These are phyloP conservation scores for Termitomyces sp. DNA, from an alignment of 768 basidiomycete species.

Conservation along the genomic window DNA sequence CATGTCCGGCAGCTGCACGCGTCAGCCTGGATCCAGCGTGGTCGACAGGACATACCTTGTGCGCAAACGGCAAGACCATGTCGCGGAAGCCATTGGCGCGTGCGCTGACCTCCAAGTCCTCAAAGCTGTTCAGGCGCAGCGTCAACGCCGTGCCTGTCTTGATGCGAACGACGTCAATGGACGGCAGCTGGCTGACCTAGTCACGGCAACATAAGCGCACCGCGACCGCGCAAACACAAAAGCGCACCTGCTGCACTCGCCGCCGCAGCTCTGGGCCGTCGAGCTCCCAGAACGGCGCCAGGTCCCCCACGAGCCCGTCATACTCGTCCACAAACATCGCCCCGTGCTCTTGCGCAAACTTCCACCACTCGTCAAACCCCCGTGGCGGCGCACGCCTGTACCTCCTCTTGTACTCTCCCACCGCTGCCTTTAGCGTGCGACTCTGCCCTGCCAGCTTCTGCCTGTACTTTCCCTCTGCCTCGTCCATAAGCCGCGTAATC, in stretches of 20 bases:
- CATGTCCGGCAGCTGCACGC: slow-evolving; percentile 79
- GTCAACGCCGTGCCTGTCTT: slow-evolving; percentile 54
- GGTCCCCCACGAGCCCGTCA: slow-evolving; percentile 69
- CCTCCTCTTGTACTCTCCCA: slow-evolving; percentile 72
- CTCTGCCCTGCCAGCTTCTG: slow-evolving; percentile 69
- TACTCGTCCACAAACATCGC: slow-evolving; percentile 90
- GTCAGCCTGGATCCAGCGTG: not conserved
- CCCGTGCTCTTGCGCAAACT: slow-evolving; percentile 64
- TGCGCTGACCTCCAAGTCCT: slow-evolving; percentile 66
- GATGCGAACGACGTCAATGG: slow-evolving; percentile 83
- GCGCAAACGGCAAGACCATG: slow-evolving; percentile 69
- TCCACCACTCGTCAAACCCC: slow-evolving; percentile 91
- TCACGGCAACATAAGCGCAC: not conserved
- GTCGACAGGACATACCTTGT: slow-evolving; percentile 36
- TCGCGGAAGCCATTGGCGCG: slow-evolving; percentile 71
- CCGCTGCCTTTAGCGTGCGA: slow-evolving; percentile 71
- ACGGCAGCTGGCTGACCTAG: slow-evolving; percentile 73
- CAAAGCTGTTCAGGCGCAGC: slow-evolving; percentile 51
- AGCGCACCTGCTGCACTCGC: slow-evolving; percentile 51
- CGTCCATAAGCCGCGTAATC: slow-evolving; percentile 77
- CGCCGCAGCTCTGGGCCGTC: slow-evolving; percentile 66
- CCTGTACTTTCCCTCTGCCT: slow-evolving; percentile 73
- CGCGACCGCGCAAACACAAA: not conserved
- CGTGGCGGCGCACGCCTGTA: slow-evolving; percentile 78
- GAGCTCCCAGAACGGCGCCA: slow-evolving; percentile 85